Evolutionary conservation across 2,329 filamentous ascomycete species (phyloP), one percentile per base, ranked within the genome.

Genomic region (Stagonosporopsis cucurbitacearum): DNA sequence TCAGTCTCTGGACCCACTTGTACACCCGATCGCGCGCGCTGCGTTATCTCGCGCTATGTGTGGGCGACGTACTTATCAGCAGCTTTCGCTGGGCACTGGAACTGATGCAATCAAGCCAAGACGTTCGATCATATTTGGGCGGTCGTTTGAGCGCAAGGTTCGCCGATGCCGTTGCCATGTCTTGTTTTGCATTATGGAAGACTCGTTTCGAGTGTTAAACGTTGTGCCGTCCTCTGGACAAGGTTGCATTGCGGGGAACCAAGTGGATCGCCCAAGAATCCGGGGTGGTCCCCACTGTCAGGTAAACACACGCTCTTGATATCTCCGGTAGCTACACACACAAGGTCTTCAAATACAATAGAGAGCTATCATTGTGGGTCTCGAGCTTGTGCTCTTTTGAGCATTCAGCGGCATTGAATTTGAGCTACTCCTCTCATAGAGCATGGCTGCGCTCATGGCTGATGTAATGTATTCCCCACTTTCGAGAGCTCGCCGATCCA

Each of bases 1-100:
- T 22, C 19, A 40, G 46, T 36, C 46, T 43, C 23, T 23, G 47
- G 53, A 37, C 47, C 53, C 53, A 56, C 53, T 36, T 36, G 28
- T 23, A 50, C 44, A 17, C 32, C 46, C 54, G 56, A 59, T 62
- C 45, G 49, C 57, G 49, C 39, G 39, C 59, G 51, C 54, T 54
- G 54, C 50, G 45, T 62, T 62, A 62, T 62, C 60, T 58, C 52
- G 44, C 42, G 36, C 26, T 59, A 57, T 59, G 52, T 59, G 59
- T 58, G 26, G 25, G 57, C 47, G 32, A 28, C 28, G 23, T 45
- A 53, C 50, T 62, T 57, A 59, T 59, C 54, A 46, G 41, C 28
- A 25, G 17, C 33, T 3, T 17, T 32, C 9, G 23, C 35, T 41
- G 8, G 47, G 32, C 20, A n/a, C n/a, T 45, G 35, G 17, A 45